Evolutionary conservation across 257 asterid species (phyloP).

Genomic region (Ballota nigra): DNA sequence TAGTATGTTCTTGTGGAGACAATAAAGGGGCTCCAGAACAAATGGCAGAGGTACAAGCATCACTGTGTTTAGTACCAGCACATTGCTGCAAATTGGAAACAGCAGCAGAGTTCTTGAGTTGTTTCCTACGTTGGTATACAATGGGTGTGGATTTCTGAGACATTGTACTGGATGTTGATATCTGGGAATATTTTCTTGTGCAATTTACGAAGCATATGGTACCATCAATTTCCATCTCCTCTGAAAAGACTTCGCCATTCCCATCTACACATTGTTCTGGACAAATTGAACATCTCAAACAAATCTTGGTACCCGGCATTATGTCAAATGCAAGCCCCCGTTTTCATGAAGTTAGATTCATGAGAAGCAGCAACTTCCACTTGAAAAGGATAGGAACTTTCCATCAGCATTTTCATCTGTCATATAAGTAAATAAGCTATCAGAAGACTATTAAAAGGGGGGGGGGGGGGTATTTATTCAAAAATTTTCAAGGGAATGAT

Average conservation of each 20-base stretch:
- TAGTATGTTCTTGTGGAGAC: background rate
- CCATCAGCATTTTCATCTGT: slow-evolving; percentile 15
- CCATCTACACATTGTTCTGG: slow-evolving; percentile 24
- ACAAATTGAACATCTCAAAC: slow-evolving; percentile 31
- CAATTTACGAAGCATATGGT: slow-evolving; percentile 25
- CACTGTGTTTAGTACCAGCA: slow-evolving; percentile 31
- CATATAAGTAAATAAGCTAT: slow-evolving; percentile 22
- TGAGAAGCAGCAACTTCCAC: slow-evolving; percentile 24
- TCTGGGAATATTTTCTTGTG: slow-evolving; percentile 30
- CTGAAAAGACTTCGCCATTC: slow-evolving; percentile 25
- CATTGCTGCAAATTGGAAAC: slow-evolving; percentile 26
- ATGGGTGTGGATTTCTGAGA: slow-evolving; percentile 32
- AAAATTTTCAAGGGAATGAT: too few relatives aligned
- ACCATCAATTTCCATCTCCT: slow-evolving; percentile 24
- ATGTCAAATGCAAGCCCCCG: slow-evolving; percentile 23
- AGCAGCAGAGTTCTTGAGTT: slow-evolving; percentile 25
- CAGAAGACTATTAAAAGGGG: background rate
- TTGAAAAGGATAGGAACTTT: slow-evolving; percentile 11
- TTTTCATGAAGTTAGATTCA: slow-evolving; percentile 26
- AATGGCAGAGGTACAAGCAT: slow-evolving; percentile 39
- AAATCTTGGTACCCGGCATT: slow-evolving; percentile 30
- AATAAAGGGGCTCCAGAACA: slow-evolving; percentile 43
- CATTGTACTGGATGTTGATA: slow-evolving; percentile 39
- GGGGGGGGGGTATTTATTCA: too few relatives aligned
- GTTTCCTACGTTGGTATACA: slow-evolving; percentile 44